Percentiles rank a stretch among this genome's conserved stretches.
These are phyloP conservation scores for Termitomyces titanicus DNA, from an alignment of 768 basidiomycete species.

Conservation along the genomic window DNA sequence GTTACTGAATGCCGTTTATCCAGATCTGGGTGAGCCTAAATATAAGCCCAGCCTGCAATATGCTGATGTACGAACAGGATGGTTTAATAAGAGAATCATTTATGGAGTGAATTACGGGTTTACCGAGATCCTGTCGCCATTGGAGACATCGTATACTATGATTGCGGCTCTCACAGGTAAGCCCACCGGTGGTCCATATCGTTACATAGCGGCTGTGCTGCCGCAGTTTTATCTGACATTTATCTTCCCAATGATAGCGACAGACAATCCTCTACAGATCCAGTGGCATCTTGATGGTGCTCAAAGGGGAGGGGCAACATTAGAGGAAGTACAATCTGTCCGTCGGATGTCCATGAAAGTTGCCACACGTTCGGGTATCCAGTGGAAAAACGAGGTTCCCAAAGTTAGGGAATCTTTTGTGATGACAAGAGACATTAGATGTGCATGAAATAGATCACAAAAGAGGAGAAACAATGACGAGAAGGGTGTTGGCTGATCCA, in stretches of 20 bases:
- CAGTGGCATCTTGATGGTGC: constrained; percentile 62
- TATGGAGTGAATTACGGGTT: constrained; percentile 56
- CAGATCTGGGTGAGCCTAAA: no score
- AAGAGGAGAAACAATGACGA: no score
- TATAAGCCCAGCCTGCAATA: constrained; percentile 32
- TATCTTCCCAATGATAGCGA: constrained; percentile 21
- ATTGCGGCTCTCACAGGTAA: constrained; percentile 49
- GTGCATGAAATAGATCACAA: no score
- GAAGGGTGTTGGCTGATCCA: no score
- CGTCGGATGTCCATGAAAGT: constrained; percentile 52
- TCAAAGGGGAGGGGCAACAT: constrained; percentile 47
- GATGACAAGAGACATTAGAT: no score
- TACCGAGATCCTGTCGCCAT: constrained; percentile 38
- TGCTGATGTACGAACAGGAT: constrained; percentile 33
- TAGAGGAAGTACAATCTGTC: constrained; percentile 52
- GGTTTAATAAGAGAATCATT: constrained; percentile 48
- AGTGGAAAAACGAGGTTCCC: constrained; percentile 56
- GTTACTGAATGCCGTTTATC: constrained; percentile 41
- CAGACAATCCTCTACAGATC: constrained; percentile 59
- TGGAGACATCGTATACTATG: constrained; percentile 57
- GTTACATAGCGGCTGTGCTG: no score
- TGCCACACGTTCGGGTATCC: constrained; percentile 41
- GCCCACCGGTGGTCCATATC: no score
- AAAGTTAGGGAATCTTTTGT: no score
- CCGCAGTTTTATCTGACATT: neutral